Evolutionary conservation across 208 protist genomes (phyloP), one percentile per base, ranked within the genome.

Genomic region (Wallacemonas sp.): DNA sequence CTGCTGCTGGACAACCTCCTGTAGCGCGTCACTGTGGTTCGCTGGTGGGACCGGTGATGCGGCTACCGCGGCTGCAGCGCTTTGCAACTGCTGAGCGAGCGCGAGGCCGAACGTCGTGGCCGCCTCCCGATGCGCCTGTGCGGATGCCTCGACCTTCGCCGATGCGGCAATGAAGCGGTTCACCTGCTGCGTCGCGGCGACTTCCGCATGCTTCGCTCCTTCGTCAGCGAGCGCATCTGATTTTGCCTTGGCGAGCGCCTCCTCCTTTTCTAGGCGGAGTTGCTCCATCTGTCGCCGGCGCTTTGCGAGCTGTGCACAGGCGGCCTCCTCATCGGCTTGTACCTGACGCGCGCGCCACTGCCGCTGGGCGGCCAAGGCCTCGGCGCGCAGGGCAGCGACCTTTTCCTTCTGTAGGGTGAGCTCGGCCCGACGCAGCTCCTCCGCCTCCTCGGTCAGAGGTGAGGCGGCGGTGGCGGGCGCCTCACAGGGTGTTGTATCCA

Each of bases 281-380:
- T 65, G 37, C 55, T 80, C 83, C 6, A 80, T 44, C 12, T 26
- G 37, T 12, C 64, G 32, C 29, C 83, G 66, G 2, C 70, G 73
- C 10, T 41, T 36, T 10, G 58, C 62, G 22, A 86, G 45, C 3
- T 71, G 57, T n/a, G 52, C 59, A 3, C 76, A 72, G 38, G 83
- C 77, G 13, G 74, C 78, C 22, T 78, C 82, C 32, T 57, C 50
- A 32, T 41, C 12, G 29, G 50, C 58, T 32, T 57, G 50, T n/a
- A 32, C 50, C 50, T 61, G 54, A 2, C 36, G 54, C 17, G 54
- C 54, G 19, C 37, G 37, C 54, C 38, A 42, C 54, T 29, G 50
- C 50, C 24, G 50, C n/a, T 57, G 50, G 12, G 50, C 50, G 0
- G 50, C 50, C 8, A 57, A 32, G n/a, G 50, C 50, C 32, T 57